Percentiles rank a stretch among this genome's conserved stretches.
Evolutionary conservation across 2,329 filamentous ascomycete genomes (phyloP).

Genomic region (Scytalidium sp.): DNA sequence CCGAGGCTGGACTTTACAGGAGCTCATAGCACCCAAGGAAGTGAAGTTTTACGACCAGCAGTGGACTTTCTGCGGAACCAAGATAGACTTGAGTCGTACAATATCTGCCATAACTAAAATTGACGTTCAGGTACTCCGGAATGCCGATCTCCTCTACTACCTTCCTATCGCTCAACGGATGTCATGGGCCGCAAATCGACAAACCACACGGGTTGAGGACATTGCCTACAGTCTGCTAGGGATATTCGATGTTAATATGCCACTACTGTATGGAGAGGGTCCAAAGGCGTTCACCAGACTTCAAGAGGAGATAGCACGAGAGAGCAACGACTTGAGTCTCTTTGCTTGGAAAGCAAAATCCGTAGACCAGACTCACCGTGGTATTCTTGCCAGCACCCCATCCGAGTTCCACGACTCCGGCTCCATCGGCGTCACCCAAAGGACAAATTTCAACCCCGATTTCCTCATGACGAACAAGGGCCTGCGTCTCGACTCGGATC

Average conservation of each 20-base stretch:
- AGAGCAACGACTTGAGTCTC: slow-evolving; percentile 25
- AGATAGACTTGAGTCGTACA: background rate
- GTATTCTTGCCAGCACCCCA: too few species aligned
- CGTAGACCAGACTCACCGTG: too few species aligned
- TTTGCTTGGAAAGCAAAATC: slow-evolving; percentile 27
- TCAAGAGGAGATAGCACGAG: slow-evolving; percentile 32
- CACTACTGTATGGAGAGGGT: slow-evolving; percentile 38
- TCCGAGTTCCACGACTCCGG: too few species aligned
- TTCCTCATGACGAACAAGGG: too few species aligned
- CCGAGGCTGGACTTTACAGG: background rate
- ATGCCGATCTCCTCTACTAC: background rate
- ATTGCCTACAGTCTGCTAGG: slow-evolving; percentile 41
- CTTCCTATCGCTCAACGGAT: slow-evolving; percentile 31
- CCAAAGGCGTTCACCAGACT: slow-evolving; percentile 27
- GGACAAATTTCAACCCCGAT: too few species aligned
- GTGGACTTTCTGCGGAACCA: slow-evolving; percentile 1
- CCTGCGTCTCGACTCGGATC: too few species aligned
- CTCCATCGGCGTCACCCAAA: too few species aligned
- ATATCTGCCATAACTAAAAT: slow-evolving; percentile 8
- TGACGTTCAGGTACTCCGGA: background rate
- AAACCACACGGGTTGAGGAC: slow-evolving; percentile 34
- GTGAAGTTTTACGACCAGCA: slow-evolving; percentile 4
- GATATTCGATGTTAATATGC: slow-evolving; percentile 41
- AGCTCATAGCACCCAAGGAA: background rate
- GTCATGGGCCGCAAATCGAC: slow-evolving; percentile 35